Evolutionary conservation across 1,139 yeast genomes (phyloP).

Genomic region (Yamadazyma sp.): DNA sequence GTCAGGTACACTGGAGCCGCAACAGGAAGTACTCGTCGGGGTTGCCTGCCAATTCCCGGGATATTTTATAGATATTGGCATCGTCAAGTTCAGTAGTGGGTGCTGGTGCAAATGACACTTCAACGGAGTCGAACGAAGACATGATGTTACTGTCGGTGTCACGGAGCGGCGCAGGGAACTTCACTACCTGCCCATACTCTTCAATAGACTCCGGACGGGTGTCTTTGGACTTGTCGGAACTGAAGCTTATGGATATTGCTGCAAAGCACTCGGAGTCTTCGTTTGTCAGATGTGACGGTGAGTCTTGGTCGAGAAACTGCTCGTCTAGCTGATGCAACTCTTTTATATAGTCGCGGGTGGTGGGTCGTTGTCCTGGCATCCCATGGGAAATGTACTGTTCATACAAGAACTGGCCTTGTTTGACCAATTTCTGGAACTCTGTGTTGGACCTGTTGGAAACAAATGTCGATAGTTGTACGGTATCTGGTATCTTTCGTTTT

Average conservation of each 20-base stretch:
- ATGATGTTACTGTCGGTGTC: constrained; percentile 3
- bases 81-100: constrained; percentile 4
- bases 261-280: constrained; percentile 1
- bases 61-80: constrained; percentile 10
- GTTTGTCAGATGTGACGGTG: constrained; percentile 6
- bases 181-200: constrained; percentile 9
- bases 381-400: constrained; percentile 6
- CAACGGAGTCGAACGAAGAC: constrained; percentile 13
- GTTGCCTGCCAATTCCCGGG: constrained; percentile 13
- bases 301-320: not conserved
- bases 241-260: not conserved
- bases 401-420: constrained; percentile 12
- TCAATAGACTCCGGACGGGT: not conserved
- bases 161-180: constrained; percentile 9
- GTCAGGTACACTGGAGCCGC: constrained; percentile 13
- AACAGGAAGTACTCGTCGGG: constrained; percentile 21
- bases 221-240: not conserved
- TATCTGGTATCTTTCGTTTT: not conserved
- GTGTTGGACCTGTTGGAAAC: constrained; percentile 9
- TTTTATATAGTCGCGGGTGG: constrained; percentile 3
- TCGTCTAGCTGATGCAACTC: constrained; percentile 3
- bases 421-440: constrained; percentile 10
- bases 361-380: constrained; percentile 9
- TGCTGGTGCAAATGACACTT: constrained; percentile 6
- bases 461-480: constrained; percentile 2